Evolutionary conservation across 169 alveolate species (phyloP).

Genomic region (Plasmodium cynomolgi): DNA sequence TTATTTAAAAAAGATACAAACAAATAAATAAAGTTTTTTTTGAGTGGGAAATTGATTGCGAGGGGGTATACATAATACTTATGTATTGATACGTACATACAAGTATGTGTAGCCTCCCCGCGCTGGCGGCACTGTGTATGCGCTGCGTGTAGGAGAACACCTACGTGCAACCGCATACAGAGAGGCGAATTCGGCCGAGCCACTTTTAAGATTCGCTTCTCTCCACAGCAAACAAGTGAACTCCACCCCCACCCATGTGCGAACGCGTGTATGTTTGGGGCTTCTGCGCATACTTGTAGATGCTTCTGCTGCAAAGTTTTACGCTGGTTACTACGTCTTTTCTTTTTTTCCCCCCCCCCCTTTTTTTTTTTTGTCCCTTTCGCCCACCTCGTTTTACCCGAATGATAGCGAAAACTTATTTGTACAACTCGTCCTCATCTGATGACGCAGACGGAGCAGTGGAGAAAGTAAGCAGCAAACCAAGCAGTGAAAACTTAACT

Average conservation of each 20-base stretch:
- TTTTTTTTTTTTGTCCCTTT: background rate
- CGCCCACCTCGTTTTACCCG: constrained; percentile 13
- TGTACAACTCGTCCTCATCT: constrained; percentile 56
- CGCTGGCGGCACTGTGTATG: background rate
- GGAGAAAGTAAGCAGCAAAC: background rate
- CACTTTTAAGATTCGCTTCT: background rate
- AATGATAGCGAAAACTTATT: constrained; percentile 62
- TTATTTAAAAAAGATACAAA: constrained; percentile 19
- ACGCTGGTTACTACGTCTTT: background rate
- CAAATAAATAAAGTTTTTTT: constrained; percentile 53
- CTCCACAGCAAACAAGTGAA: background rate
- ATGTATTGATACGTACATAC: background rate
- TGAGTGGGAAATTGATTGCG: constrained; percentile 33
- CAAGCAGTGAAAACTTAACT: constrained; percentile 4
- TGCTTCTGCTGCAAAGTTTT: background rate
- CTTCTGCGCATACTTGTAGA: background rate
- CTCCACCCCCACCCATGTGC: background rate
- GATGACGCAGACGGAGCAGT: constrained; percentile 36
- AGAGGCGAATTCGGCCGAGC: background rate
- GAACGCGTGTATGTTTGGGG: background rate
- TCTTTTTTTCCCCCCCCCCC: background rate
- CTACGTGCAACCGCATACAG: background rate
- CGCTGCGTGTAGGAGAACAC: background rate
- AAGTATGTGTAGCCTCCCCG: background rate
- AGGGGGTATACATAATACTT: background rate